A percentile compares a stretch with the other conserved stretches of the same genome.
Conservation (phyloP, 495 filamentous ascomycete genomes). For the Xylaria scruposa region DNA sequence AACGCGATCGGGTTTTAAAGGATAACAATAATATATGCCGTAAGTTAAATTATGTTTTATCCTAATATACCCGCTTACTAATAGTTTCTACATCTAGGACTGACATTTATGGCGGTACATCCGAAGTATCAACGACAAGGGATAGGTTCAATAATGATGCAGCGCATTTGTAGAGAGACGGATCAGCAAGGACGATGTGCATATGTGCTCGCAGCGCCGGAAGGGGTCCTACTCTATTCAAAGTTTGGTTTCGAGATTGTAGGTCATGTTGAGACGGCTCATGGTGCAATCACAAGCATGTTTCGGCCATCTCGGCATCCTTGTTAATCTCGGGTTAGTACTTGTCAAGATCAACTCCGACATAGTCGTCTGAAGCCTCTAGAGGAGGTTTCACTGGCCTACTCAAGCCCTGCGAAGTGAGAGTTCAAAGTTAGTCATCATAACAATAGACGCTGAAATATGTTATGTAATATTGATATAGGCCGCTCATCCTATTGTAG, state of each 20-base stretch:
- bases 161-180: slow-evolving; percentile 28
- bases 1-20: slow-evolving; percentile 27
- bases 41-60: slow-evolving; percentile 28
- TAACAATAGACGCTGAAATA: no score
- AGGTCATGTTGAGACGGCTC: slow-evolving; percentile 29
- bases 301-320: slow-evolving; percentile 24
- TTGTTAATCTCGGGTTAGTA: background rate
- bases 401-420: no score
- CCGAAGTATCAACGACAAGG: slow-evolving; percentile 32
- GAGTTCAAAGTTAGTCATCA: no score
- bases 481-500: no score
- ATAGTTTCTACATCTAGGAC: slow-evolving; percentile 26
- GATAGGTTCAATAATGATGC: slow-evolving; percentile 34
- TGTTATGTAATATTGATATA: no score
- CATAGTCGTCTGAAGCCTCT: no score
- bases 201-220: slow-evolving; percentile 32
- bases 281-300: slow-evolving; percentile 32
- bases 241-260: slow-evolving; percentile 35
- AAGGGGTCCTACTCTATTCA: slow-evolving; percentile 28
- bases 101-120: slow-evolving; percentile 33
- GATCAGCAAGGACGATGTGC: slow-evolving; percentile 32
- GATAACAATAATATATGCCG: slow-evolving; percentile 30
- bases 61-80: slow-evolving; percentile 15
- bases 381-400: no score
- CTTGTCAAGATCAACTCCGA: no score